These are phyloP conservation scores for Tuber magnatum DNA, from an alignment of 495 filamentous ascomycete species.

Conservation along the genomic window DNA sequence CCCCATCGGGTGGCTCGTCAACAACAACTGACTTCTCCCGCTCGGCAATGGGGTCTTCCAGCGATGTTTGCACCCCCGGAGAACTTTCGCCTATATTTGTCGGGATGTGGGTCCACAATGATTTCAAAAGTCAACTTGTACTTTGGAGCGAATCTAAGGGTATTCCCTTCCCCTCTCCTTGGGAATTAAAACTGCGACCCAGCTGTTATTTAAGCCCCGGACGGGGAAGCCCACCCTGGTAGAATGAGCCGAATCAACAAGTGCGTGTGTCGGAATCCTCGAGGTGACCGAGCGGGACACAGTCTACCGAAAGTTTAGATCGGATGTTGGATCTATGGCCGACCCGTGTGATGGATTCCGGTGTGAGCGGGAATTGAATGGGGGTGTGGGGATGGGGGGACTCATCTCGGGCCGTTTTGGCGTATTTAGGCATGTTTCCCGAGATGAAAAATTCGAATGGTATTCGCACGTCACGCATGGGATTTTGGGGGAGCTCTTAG, in stretches of 20 bases:
- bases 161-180: not conserved
- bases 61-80: not conserved
- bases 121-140: not conserved
- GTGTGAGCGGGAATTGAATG: not conserved
- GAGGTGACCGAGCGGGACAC: too few species aligned
- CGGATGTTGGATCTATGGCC: not conserved
- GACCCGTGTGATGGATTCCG: not conserved
- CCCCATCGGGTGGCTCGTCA: constrained; percentile 50
- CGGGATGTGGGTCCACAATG: constrained; percentile 15
- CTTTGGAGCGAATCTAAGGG: not conserved
- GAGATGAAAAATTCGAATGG: too few species aligned
- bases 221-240: not conserved
- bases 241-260: not conserved
- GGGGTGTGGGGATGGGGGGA: not conserved
- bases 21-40: constrained; percentile 6
- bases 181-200: not conserved
- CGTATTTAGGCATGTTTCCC: not conserved
- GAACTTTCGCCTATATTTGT: constrained; percentile 7
- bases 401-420: not conserved
- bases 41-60: not conserved
- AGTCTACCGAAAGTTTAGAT: not conserved
- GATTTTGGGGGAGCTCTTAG: not conserved
- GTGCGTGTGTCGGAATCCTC: not conserved
- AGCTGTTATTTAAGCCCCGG: not conserved
- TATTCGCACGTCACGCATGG: not conserved